These are phyloP conservation scores for Fusarium lateritium DNA, from an alignment of 2,329 filamentous ascomycete species.

Conservation along the genomic window DNA sequence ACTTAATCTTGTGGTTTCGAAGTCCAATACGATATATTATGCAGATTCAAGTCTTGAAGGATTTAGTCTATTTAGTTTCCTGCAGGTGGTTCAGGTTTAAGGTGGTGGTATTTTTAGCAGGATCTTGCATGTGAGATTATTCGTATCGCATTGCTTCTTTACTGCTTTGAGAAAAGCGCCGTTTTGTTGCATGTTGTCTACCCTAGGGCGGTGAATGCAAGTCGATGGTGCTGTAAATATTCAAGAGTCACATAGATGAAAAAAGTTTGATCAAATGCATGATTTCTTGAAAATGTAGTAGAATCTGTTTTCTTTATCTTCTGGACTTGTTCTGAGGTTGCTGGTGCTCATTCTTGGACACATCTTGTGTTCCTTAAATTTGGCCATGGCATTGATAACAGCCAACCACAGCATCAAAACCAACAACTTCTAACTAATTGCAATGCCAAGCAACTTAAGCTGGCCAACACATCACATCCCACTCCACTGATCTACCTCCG, in stretches of 20 bases:
- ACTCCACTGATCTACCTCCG: conserved; percentile 18
- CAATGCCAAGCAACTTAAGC: conserved; percentile 1
- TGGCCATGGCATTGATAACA: not conserved
- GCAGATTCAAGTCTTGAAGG: not conserved
- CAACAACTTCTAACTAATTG: not conserved
- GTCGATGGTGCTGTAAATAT: not conserved
- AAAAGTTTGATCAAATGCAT: too few relatives aligned
- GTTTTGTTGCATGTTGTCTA: not conserved
- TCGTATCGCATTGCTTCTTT: conserved; percentile 8
- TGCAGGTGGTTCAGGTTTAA: not conserved
- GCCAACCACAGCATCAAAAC: not conserved
- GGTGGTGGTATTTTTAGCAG: conserved; percentile 8
- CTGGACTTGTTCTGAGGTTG: not conserved
- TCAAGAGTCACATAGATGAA: not conserved
- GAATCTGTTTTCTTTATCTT: not conserved
- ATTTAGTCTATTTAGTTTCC: not conserved
- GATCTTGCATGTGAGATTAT: not conserved
- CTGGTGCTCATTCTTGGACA: not conserved
- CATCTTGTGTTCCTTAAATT: not conserved
- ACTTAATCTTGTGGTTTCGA: not conserved
- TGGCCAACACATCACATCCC: not conserved
- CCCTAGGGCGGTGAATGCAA: not conserved
- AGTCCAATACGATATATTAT: conserved; percentile 1
- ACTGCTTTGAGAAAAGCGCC: conserved; percentile 21
- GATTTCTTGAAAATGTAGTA: not conserved